Percentiles rank a stretch among this genome's conserved stretches.
These are phyloP conservation scores for Cubamyces lactineus DNA, from an alignment of 768 basidiomycete genomes.

Conservation along the genomic window DNA sequence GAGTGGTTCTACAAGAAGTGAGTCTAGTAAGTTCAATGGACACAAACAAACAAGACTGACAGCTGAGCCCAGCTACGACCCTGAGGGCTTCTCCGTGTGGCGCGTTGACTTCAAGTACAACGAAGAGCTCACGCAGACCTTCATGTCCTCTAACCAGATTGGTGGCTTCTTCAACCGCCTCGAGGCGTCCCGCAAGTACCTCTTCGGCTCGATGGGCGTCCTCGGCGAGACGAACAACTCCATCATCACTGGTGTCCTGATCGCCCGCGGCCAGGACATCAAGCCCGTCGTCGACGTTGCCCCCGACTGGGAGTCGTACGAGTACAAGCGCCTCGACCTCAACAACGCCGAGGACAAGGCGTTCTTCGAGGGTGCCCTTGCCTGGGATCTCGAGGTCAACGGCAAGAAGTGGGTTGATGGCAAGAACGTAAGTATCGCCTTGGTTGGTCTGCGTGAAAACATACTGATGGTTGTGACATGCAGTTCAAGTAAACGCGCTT, in stretches of 20 bases:
- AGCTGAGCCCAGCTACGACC: conserved; percentile 66
- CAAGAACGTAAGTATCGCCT: conserved; percentile 71
- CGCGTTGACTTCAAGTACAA: conserved; percentile 97
- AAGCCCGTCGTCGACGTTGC: conserved; percentile 75
- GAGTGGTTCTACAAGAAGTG: conserved; percentile 99
- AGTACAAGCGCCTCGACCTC: conserved; percentile 77
- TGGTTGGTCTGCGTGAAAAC: background rate
- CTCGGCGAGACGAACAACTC: conserved; percentile 81
- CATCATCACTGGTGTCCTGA: conserved; percentile 78
- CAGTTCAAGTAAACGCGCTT: conserved; percentile 35
- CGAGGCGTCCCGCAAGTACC: conserved; percentile 95
- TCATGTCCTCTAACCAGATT: conserved; percentile 95
- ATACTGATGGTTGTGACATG: background rate
- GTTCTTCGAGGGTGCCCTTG: conserved; percentile 91
- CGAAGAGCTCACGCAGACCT: conserved; percentile 85
- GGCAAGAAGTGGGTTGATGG: conserved; percentile 93
- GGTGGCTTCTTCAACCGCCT: conserved; percentile 97
- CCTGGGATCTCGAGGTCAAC: conserved; percentile 90
- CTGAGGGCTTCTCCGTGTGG: conserved; percentile 88
- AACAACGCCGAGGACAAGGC: conserved; percentile 74
- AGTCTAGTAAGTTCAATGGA: conserved; percentile 32
- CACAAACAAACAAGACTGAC: conserved; percentile 9
- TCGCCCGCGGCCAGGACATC: conserved; percentile 79
- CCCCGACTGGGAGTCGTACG: conserved; percentile 92
- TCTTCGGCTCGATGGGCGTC: conserved; percentile 92